Evolutionary conservation across 2,329 filamentous ascomycete species (phyloP).

Genomic region (Stemphylium vesicarium): DNA sequence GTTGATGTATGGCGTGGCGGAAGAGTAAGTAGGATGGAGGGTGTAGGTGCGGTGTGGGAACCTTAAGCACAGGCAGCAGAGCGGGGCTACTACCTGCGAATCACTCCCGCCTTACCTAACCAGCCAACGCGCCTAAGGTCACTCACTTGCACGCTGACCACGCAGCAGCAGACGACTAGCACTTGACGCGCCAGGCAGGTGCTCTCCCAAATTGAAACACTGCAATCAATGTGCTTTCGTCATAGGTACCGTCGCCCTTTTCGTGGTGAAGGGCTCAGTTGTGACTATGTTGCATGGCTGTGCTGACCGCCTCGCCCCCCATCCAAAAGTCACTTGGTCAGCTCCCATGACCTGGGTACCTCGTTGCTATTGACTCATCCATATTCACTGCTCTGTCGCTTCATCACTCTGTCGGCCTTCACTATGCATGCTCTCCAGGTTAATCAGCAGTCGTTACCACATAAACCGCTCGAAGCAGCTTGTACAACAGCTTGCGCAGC

Average conservation of each 20-base stretch:
- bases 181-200: constrained; percentile 19
- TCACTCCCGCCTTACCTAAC: constrained; percentile 23
- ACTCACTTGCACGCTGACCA: not conserved
- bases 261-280: constrained; percentile 8
- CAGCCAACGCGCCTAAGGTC: constrained; percentile 9
- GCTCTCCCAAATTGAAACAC: constrained; percentile 19
- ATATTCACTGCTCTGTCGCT: no score
- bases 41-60: constrained; percentile 43
- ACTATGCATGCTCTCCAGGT: no score
- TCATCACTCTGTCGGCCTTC: no score
- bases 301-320: constrained; percentile 32
- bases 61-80: constrained; percentile 40
- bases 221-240: constrained; percentile 12
- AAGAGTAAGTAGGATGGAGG: constrained; percentile 34
- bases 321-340: constrained; percentile 36
- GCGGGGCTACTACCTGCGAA: constrained; percentile 31
- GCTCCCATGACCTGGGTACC: constrained; percentile 34
- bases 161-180: constrained; percentile 8
- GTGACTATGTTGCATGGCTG: constrained; percentile 41
- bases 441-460: no score
- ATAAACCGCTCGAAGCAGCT: no score
- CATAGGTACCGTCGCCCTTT: constrained; percentile 30
- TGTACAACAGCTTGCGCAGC: not conserved
- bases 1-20: constrained; percentile 24
- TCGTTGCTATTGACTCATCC: constrained; percentile 25